Evolutionary conservation across 208 protist genomes (phyloP).

Genomic region (Leishmania mexicana): DNA sequence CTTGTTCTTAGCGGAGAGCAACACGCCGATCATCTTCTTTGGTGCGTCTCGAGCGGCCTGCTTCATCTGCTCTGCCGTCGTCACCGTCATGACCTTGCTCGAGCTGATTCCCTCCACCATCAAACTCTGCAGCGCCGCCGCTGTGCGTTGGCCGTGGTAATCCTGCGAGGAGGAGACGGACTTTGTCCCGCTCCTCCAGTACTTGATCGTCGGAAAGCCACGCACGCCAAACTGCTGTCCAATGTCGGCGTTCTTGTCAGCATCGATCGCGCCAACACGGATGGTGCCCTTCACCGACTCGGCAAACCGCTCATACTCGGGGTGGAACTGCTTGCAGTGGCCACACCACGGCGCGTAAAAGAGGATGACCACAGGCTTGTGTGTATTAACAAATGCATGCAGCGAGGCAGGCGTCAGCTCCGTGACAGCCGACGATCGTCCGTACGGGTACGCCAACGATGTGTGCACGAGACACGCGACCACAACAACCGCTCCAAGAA

Average conservation of each 20-base stretch:
- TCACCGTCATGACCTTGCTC: constrained; percentile 32
- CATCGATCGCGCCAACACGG: constrained; percentile 87
- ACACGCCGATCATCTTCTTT: constrained; percentile 51
- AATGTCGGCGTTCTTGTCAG: constrained; percentile 66
- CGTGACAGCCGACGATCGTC: constrained; percentile 53
- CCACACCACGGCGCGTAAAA: constrained; percentile 97
- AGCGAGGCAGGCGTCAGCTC: constrained; percentile 77
- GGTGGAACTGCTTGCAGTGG: constrained; percentile 94
- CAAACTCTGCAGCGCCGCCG: constrained; percentile 60
- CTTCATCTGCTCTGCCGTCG: constrained; percentile 34
- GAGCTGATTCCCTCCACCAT: constrained; percentile 57
- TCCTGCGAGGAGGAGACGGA: constrained; percentile 51
- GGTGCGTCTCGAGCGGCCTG: constrained; percentile 32
- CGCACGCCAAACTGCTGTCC: constrained; percentile 76
- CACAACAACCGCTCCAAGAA: constrained; percentile 21
- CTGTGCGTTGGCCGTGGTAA: constrained; percentile 72
- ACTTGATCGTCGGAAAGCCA: constrained; percentile 95
- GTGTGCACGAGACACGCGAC: constrained; percentile 3
- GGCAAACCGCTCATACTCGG: constrained; percentile 87
- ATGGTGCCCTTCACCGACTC: constrained; percentile 71
- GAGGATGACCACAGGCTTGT: constrained; percentile 91
- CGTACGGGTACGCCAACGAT: constrained; percentile 62
- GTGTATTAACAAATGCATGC: constrained; percentile 68
- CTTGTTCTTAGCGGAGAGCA: constrained; percentile 81
- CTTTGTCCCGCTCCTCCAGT: constrained; percentile 78